Conservation (phyloP, 768 basidiomycete genomes). For the Lactifluus volemus region DNA sequence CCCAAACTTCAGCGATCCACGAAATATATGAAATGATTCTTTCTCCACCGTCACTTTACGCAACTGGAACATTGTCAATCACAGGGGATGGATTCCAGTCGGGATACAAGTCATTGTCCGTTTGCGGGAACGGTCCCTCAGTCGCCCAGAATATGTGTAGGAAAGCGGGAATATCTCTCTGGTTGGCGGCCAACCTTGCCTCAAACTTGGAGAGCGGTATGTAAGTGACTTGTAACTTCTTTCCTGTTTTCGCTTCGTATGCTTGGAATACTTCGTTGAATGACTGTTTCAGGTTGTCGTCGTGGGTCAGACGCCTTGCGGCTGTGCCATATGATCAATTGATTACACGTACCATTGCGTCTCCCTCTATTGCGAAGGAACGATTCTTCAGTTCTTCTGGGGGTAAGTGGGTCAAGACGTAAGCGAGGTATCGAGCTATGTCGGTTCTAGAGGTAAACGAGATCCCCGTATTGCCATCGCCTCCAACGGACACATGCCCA, state of each 20-base stretch:
- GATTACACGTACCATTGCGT: slow-evolving; percentile 8
- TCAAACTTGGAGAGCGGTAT: slow-evolving; percentile 10
- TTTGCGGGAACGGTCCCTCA: not conserved
- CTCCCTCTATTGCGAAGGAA: slow-evolving; percentile 4
- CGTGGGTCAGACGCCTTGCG: not conserved
- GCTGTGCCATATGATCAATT: not conserved
- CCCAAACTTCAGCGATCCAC: not conserved
- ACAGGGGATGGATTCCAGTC: slow-evolving; percentile 19
- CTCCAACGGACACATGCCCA: slow-evolving; percentile 15
- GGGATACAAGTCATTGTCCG: slow-evolving; percentile 18
- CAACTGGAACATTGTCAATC: slow-evolving; percentile 5
- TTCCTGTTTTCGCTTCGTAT: slow-evolving; percentile 19
- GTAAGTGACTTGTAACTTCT: slow-evolving; percentile 17
- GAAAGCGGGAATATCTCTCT: not conserved
- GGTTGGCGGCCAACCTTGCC: slow-evolving; percentile 12
- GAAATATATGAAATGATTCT: not conserved
- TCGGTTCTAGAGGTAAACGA: slow-evolving; percentile 18
- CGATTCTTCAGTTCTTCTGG: slow-evolving; percentile 8
- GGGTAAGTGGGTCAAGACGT: slow-evolving; percentile 16
- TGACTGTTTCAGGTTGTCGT: not conserved
- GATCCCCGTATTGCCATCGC: slow-evolving; percentile 17
- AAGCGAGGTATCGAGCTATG: slow-evolving; percentile 15
- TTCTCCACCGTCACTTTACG: not conserved
- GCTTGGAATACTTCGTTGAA: slow-evolving; percentile 19
- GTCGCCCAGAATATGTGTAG: slow-evolving; percentile 14